These are phyloP conservation scores for Phytophthora boehmeriae DNA, from an alignment of 352 stramenopile genomes.

Conservation along the genomic window DNA sequence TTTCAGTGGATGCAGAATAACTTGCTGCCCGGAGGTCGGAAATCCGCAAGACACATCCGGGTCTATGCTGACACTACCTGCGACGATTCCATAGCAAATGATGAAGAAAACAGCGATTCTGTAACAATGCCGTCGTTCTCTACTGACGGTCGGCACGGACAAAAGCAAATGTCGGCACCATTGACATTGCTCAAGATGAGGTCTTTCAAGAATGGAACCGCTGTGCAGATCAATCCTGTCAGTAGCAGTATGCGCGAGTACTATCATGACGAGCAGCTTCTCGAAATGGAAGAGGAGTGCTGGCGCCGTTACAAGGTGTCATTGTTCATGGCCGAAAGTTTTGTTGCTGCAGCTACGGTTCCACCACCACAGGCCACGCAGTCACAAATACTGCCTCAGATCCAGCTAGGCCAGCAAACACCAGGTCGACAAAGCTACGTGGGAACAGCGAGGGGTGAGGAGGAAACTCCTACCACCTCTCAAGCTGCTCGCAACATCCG, in stretches of 20 bases:
- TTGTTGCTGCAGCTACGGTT: slow-evolving; percentile 11
- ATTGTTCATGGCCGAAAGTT: slow-evolving; percentile 57
- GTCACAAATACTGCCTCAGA: neutral
- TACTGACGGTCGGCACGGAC: slow-evolving; percentile 2
- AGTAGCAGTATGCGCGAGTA: slow-evolving; percentile 54
- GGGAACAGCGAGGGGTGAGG: slow-evolving; percentile 11
- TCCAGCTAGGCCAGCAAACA: slow-evolving; percentile 3
- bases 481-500: slow-evolving; percentile 25
- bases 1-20: slow-evolving; percentile 11
- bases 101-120: neutral
- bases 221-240: slow-evolving; percentile 61
- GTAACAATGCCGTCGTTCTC: slow-evolving; percentile 1
- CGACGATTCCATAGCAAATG: neutral
- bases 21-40: slow-evolving; percentile 18
- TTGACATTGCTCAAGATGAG: slow-evolving; percentile 40
- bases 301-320: slow-evolving; percentile 77
- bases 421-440: neutral
- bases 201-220: slow-evolving; percentile 57
- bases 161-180: slow-evolving; percentile 2
- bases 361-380: neutral
- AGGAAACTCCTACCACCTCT: slow-evolving; percentile 27
- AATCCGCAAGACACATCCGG: slow-evolving; percentile 11
- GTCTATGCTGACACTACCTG: slow-evolving; percentile 20
- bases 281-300: slow-evolving; percentile 73
- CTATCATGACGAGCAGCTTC: slow-evolving; percentile 49